Evolutionary conservation across 345 rosid genomes (phyloP), one percentile per base, ranked within the genome.

Genomic region (Citrus medica): DNA sequence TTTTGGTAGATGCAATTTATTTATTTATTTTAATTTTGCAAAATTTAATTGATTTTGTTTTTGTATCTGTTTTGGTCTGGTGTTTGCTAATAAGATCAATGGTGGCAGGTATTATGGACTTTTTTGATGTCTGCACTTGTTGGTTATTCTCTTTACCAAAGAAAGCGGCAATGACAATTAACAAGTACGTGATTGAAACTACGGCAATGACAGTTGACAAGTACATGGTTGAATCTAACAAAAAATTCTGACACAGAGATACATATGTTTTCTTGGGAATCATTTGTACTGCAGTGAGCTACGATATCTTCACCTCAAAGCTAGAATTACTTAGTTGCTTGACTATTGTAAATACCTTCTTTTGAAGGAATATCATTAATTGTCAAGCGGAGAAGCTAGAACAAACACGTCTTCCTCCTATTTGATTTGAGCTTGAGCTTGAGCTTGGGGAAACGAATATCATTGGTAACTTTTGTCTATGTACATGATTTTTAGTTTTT

Each of bases 91-190:
- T 25, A 35, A 14, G 76, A 65, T 59, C 38, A 22, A 28, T 33
- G 30, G 32, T 42, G 38, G 79, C 91, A 97, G 99, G 97, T 97
- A 32, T 80, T 97, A 13, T 97, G 98, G 99, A 94, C 99, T 2
- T 94, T 97, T 82, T 77, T 97, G 76, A 97, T 97, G 98, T 97
- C 98, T 72, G 97, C 99, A 30, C 87, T 94, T 59, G 92, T 94
- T 81, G 99, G 98, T 59, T 94, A 94, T 84, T 90, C 98, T 16
- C 97, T 97, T 82, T 97, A 97, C 89, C 99, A 90, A 79, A 86
- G 94, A 86, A 93, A 84, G 88, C 96, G 88, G 33, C 93, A 79
- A 35, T 95, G 84, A 87, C 70, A 14, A 0, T 19, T 46, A 13
- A 46, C 14, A 6, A 42, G 7, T 9, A 33, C n/a, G 33, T 32